Evolutionary conservation across 768 basidiomycete genomes (phyloP), one percentile per base, ranked within the genome.

Genomic region (Agrocybe chaxingu): DNA sequence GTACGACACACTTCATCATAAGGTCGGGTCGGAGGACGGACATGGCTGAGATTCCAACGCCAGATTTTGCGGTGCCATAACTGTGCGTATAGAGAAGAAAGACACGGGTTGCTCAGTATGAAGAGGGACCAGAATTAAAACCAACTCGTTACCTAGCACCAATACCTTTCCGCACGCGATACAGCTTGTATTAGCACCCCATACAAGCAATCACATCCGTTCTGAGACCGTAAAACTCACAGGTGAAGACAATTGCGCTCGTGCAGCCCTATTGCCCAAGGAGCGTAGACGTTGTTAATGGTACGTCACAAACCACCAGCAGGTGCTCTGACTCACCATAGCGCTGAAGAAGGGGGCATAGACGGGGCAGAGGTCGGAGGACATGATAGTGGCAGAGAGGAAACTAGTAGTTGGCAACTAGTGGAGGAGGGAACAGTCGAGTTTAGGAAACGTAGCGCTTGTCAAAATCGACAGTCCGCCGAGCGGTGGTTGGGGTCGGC

Each of bases 1-100:
- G 95, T 46, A 98, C 84, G 57, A 89, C 87, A 82, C 89, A 95
- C 78, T 87, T 93, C 90, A 98, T 96, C 91, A 98, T 95, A 62
- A 87, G 78, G 78, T 96, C 95, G 45, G 95, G 96, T 56, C 94
- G 85, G 51, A 97, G 84, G 60, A 96, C 92, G 49, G 95, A 92
- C 97, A 97, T 98, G 58, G 97, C 95, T 50, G 93, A 89, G 59
- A 97, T 92, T 62, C 93, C 92, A 58, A 93, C 97, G 64, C 97
- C 97, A 61, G 97, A 97, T 75, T 98, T 99, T 66, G 97, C 94
- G 41, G 96, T 98, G 56, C 97, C 97, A 76, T 99, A 98, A 76
- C 93, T 96, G 60, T 12, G 54, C 36, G 13, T 9, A 38, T 9
- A 37, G 45, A 44, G 9, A 31, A 48, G 47, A 41, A 16, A 18